Evolutionary conservation across 441 rosid species (phyloP).

Genomic region (Rhodomyrtus psidioides): DNA sequence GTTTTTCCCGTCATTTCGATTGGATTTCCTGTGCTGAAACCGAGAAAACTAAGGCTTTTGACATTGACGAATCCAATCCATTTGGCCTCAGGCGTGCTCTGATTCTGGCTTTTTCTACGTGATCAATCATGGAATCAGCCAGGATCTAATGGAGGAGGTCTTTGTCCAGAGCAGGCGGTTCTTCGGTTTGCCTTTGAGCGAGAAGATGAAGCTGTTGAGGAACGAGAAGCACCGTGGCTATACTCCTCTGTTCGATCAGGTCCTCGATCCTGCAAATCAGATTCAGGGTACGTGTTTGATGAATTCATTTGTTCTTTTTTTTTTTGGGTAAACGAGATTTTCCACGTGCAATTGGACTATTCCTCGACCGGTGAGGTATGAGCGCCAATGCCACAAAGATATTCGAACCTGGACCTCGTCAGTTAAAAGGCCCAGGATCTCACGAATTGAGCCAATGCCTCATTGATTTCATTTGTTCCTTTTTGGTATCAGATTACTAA

Average conservation of each 20-base stretch:
- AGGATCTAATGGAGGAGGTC: constrained; percentile 63
- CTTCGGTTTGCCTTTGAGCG: constrained; percentile 45
- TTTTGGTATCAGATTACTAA: not conserved
- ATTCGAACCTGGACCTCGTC: too few relatives aligned
- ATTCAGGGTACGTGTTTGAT: constrained; percentile 33
- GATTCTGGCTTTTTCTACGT: constrained; percentile 76
- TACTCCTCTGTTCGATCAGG: constrained; percentile 68
- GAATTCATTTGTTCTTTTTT: not conserved
- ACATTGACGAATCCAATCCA: not conserved
- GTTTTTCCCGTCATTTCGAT: not conserved
- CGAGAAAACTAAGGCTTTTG: not conserved
- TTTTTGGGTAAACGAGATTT: too few relatives aligned
- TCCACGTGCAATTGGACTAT: too few relatives aligned
- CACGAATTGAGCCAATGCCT: too few relatives aligned
- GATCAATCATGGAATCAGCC: constrained; percentile 70
- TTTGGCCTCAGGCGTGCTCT: not conserved
- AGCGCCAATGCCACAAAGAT: too few relatives aligned
- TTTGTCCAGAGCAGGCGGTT: constrained; percentile 60
- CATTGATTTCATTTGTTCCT: not conserved
- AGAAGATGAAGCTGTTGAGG: constrained; percentile 73
- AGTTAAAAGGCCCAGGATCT: too few relatives aligned
- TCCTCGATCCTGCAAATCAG: constrained; percentile 65
- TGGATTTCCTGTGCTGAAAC: not conserved
- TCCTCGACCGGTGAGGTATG: too few relatives aligned
- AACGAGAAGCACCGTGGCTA: constrained; percentile 69